Evolutionary conservation across 371 early-diverging fungal genomes (phyloP).

Genomic region (Batrachochytrium dendrobatidis): DNA sequence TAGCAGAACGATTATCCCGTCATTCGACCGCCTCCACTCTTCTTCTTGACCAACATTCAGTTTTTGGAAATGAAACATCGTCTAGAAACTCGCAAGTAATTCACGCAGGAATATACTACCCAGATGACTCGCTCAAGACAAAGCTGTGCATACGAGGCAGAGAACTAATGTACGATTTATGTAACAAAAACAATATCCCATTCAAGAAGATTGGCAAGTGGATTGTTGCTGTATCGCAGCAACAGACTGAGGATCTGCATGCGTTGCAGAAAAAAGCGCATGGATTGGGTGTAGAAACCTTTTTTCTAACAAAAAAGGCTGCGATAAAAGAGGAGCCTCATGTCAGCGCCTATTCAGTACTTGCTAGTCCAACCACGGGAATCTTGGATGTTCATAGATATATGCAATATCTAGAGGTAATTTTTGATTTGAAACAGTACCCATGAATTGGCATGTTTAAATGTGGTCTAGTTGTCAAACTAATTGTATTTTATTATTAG

Average conservation of each 20-base stretch:
- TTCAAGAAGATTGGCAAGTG: constrained; percentile 62
- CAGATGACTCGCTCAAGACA: constrained; percentile 68
- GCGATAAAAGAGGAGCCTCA: constrained; percentile 51
- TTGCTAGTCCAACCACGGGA: constrained; percentile 71
- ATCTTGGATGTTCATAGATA: constrained; percentile 69
- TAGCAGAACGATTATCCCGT: constrained; percentile 18
- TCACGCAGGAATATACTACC: constrained; percentile 87
- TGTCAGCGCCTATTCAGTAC: constrained; percentile 45
- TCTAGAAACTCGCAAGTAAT: constrained; percentile 90
- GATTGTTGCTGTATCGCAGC: constrained; percentile 58
- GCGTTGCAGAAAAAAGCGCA: constrained; percentile 51
- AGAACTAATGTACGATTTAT: constrained; percentile 56
- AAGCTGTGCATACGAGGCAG: constrained; percentile 73
- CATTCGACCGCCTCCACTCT: constrained; percentile 2
- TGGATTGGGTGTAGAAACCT: constrained; percentile 51
- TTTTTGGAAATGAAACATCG: constrained; percentile 23
- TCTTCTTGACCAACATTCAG: constrained; percentile 16
- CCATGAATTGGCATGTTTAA: too few species aligned
- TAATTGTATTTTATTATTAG: neutral
- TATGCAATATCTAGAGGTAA: constrained; percentile 54
- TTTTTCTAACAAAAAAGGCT: constrained; percentile 44
- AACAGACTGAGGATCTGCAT: constrained; percentile 52
- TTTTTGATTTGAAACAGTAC: too few species aligned
- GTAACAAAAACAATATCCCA: constrained; percentile 43
- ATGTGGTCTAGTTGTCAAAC: too few species aligned